These are phyloP conservation scores for Diaporthe sp. DNA, from an alignment of 2,329 filamentous ascomycete species.

Conservation along the genomic window DNA sequence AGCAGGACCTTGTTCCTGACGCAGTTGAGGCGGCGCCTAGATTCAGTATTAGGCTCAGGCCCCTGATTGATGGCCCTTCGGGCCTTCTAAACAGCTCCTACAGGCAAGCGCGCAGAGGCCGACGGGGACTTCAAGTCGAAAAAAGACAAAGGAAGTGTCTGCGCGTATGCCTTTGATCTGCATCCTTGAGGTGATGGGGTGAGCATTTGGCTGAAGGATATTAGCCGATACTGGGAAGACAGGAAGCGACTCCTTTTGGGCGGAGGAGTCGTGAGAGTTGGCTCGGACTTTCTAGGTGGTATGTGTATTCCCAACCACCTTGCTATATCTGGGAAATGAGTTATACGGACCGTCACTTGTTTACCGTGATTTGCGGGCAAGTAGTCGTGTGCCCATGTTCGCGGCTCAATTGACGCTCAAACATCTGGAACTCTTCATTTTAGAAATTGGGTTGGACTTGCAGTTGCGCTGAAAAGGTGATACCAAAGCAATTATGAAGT, in stretches of 20 bases:
- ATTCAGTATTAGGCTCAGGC: neutral
- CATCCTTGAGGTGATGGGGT: neutral
- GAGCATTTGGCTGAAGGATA: neutral
- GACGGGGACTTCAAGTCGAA: neutral
- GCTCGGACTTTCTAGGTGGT: neutral
- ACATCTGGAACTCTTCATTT: too few species aligned
- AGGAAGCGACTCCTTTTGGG: neutral
- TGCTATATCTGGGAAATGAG: neutral
- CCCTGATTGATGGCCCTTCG: neutral
- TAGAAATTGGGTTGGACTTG: neutral
- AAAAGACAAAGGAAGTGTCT: neutral
- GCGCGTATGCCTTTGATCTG: neutral
- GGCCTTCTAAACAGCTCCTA: neutral
- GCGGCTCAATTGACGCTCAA: neutral
- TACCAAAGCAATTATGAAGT: slow-evolving; percentile 19
- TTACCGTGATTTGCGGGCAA: neutral
- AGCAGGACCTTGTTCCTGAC: neutral
- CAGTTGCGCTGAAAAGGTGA: slow-evolving; percentile 7
- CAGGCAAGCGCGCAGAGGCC: neutral
- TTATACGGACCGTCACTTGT: neutral
- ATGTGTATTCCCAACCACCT: neutral
- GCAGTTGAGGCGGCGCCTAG: neutral
- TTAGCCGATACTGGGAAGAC: neutral
- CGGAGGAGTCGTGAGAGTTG: too few species aligned
- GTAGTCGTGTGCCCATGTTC: neutral